phyloP scores from a whole-genome alignment of 2,329 filamentous ascomycete species.

The Stromatinia cepivora region DNA sequence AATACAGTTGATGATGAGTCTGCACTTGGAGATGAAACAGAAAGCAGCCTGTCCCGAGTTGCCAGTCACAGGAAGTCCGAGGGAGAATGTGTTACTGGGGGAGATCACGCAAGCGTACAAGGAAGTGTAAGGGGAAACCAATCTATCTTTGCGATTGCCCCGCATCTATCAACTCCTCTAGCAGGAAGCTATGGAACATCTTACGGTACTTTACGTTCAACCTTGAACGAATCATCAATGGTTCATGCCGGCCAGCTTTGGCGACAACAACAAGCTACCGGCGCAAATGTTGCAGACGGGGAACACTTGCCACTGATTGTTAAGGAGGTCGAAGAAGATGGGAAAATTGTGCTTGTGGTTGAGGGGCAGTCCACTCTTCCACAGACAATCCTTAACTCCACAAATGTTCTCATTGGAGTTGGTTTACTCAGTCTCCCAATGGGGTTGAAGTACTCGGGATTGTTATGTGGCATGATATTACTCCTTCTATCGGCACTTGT shows the following conservation, averaged over 20 bases:
- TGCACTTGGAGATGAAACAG: constrained; percentile 23
- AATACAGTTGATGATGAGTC: constrained; percentile 37
- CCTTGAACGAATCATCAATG: constrained; percentile 47
- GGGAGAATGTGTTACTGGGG: constrained; percentile 26
- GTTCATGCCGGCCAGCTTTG: constrained; percentile 52
- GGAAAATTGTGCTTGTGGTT: constrained; percentile 78
- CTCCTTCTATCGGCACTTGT: constrained; percentile 71
- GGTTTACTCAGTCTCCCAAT: constrained; percentile 86
- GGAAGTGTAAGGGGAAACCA: constrained; percentile 43
- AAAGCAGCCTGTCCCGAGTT: constrained; percentile 30
- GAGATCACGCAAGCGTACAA: constrained; percentile 33
- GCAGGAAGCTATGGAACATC: constrained; percentile 69
- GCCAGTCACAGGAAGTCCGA: constrained; percentile 46
- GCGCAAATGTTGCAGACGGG: constrained; percentile 51
- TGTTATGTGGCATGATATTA: constrained; percentile 78
- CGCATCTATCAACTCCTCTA: constrained; percentile 65
- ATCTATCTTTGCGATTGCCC: constrained; percentile 59
- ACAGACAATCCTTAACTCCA: constrained; percentile 95
- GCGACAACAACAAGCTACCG: constrained; percentile 49
- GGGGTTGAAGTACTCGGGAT: constrained; percentile 83
- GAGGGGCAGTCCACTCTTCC: constrained; percentile 93
- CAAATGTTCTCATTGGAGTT: constrained; percentile 78
- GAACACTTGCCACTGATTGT: constrained; percentile 77
- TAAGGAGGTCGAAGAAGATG: constrained; percentile 85
- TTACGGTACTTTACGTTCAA: constrained; percentile 54